Percentiles rank a stretch among this genome's conserved stretches.
Evolutionary conservation across 164 flowering plant genomes (phyloP).

Genomic region (Dillenia turbinata): DNA sequence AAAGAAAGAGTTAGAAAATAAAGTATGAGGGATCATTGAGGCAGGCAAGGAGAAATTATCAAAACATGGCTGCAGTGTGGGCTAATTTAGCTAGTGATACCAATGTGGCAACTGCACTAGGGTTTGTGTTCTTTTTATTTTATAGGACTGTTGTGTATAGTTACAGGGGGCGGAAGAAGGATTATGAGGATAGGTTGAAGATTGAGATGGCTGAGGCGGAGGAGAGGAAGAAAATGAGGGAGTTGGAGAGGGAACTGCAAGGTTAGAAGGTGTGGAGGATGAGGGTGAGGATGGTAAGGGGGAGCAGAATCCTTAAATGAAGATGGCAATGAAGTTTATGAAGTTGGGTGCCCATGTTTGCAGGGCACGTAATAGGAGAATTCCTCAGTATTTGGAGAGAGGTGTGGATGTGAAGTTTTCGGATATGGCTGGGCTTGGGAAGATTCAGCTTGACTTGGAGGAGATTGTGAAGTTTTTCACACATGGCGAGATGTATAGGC

Average conservation of each 20-base stretch:
- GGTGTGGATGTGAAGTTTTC: constrained; percentile 86
- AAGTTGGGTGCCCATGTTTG: constrained; percentile 93
- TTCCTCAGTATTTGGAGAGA: constrained; percentile 82
- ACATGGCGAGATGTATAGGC: constrained; percentile 86
- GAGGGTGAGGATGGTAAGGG: constrained; percentile 36
- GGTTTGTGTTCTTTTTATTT: constrained; percentile 64
- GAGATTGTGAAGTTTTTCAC: constrained; percentile 97
- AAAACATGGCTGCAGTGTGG: constrained; percentile 49
- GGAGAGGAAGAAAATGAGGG: constrained; percentile 80
- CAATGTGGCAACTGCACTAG: constrained; percentile 52
- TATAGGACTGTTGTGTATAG: constrained; percentile 65
- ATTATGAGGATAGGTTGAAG: constrained; percentile 88
- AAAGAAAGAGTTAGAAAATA: constrained; percentile 38
- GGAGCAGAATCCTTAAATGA: constrained; percentile 58
- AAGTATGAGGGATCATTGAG: constrained; percentile 42
- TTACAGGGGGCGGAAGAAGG: constrained; percentile 72
- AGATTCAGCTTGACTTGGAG: constrained; percentile 87
- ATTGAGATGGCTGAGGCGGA: constrained; percentile 91
- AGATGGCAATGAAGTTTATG: constrained; percentile 84
- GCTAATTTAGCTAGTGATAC: constrained; percentile 42
- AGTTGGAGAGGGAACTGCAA: constrained; percentile 61
- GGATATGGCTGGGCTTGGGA: constrained; percentile 98
- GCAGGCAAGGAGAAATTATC: constrained; percentile 30
- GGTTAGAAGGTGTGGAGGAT: constrained; percentile 45
- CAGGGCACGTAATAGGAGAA: constrained; percentile 39